A percentile compares a stretch with the other conserved stretches of the same genome.
Evolutionary conservation across 768 basidiomycete species (phyloP).

Genomic region (Mycena sanguinolenta): DNA sequence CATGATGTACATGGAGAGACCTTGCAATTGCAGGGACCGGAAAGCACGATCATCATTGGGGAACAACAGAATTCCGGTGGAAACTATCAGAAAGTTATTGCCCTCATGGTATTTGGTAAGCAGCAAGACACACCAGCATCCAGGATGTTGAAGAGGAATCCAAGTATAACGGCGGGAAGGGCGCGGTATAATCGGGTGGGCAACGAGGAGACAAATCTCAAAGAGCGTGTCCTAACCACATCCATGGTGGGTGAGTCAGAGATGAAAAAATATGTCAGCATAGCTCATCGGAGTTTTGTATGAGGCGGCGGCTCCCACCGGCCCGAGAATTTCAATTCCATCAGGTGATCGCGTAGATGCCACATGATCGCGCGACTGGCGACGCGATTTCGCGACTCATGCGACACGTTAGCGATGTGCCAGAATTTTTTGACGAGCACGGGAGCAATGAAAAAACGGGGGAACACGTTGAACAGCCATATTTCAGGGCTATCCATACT

Average conservation of each 20-base stretch:
- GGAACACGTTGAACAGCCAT: too few relatives aligned
- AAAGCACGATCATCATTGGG: conserved; percentile 36
- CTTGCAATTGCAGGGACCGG: conserved; percentile 39
- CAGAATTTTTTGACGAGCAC: too few relatives aligned
- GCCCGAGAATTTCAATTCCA: too few relatives aligned
- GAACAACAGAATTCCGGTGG: conserved; percentile 40
- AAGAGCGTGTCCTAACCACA: conserved; percentile 18
- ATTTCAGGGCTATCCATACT: too few relatives aligned
- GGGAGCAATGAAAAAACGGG: too few relatives aligned
- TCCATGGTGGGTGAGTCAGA: conserved; percentile 35
- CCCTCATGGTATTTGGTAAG: background rate
- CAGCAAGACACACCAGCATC: conserved; percentile 26
- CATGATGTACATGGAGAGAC: conserved; percentile 42
- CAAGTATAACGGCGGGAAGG: conserved; percentile 39
- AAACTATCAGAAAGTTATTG: conserved; percentile 24
- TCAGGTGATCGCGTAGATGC: too few relatives aligned
- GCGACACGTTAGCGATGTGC: too few relatives aligned
- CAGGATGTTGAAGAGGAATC: conserved; percentile 39
- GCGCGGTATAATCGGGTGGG: conserved; percentile 39
- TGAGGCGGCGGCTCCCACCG: too few relatives aligned
- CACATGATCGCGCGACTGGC: too few relatives aligned
- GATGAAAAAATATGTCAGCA: too few relatives aligned
- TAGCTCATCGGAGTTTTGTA: too few relatives aligned
- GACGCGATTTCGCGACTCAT: too few relatives aligned
- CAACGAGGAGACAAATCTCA: conserved; percentile 18